Conservation (phyloP, 352 stramenopile species). For the Plasmopara viticola region DNA sequence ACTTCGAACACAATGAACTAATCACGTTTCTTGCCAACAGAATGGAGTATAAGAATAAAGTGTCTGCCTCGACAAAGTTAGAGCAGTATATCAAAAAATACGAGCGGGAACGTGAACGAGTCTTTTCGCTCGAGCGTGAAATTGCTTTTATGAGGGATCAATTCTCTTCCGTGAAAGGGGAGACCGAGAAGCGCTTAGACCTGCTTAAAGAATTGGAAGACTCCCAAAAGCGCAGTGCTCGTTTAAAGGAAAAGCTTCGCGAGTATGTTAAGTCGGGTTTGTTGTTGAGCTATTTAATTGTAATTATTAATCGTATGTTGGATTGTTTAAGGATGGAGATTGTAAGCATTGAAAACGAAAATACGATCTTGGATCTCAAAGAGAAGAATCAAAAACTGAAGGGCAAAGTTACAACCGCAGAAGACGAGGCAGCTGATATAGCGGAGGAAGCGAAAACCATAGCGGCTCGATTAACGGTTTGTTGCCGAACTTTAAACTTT, state of each 20-base stretch:
- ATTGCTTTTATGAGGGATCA: slow-evolving; percentile 66
- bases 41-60: slow-evolving; percentile 63
- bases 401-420: slow-evolving; percentile 38
- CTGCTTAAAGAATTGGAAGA: slow-evolving; percentile 63
- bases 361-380: slow-evolving; percentile 64
- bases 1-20: neutral
- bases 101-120: slow-evolving; percentile 62
- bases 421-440: slow-evolving; percentile 45
- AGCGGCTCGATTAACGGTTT: slow-evolving; percentile 46
- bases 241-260: slow-evolving; percentile 64
- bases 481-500: slow-evolving; percentile 8
- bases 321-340: slow-evolving; percentile 45
- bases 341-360: slow-evolving; percentile 64
- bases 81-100: slow-evolving; percentile 83
- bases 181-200: slow-evolving; percentile 69
- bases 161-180: slow-evolving; percentile 61
- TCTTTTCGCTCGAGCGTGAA: slow-evolving; percentile 52
- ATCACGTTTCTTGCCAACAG: slow-evolving; percentile 10
- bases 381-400: slow-evolving; percentile 76
- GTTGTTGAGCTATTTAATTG: neutral
- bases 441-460: slow-evolving; percentile 71
- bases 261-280: slow-evolving; percentile 27
- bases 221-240: slow-evolving; percentile 56
- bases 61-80: slow-evolving; percentile 53
- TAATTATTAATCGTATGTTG: slow-evolving; percentile 1